Base-by-base conservation (phyloP, 805 yeast species). In the Saccharomyces mikatae region DNA sequence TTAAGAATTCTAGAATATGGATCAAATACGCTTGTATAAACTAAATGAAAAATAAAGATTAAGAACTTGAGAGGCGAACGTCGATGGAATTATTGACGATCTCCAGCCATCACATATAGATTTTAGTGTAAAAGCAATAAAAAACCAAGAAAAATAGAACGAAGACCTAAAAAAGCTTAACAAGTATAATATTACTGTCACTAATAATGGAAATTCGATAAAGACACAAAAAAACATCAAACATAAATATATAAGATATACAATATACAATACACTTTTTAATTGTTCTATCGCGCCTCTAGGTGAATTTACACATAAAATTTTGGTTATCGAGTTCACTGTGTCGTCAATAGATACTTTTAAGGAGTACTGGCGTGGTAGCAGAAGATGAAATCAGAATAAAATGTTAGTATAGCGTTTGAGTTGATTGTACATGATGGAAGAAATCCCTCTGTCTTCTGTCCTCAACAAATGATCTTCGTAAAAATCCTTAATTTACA, bases 1-100 rank as follows among this genome's bases (percentile, higher is more conserved):
- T 64, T 74, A 68, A 63, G 52, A 63, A 53, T 46, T 46, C 48
- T 41, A 31, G 26, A 24, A 30, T 17, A 36, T 36, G 44, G 22
- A 36, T 36, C 44, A 36, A 17, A 36, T 36, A 36, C 44, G 44
- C 44, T 36, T 36, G 44, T 36, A 36, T 51, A 31, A 41, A 48
- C n/a, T 31, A 27, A 30, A 47, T 36, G 36, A 21, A 26, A 47
- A 28, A 29, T 24, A 17, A 31, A 30, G 28, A 22, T 49, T 49
- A 10, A 24, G 24, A 36, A 36, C 44, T 6, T n/a, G 17, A 21
- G 44, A 17, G 44, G 44, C 44, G 24, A 36, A 36, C 22, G 44
- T 36, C 24, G 44, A 36, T 36, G 44, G 44, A 36, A 17, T 21
- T 36, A 36, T 36, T 36, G 44, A 36, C 24, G 17, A 14, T 22